phyloP scores from a whole-genome alignment of 129 eudicot species.

The Flaveria ramosissima region DNA sequence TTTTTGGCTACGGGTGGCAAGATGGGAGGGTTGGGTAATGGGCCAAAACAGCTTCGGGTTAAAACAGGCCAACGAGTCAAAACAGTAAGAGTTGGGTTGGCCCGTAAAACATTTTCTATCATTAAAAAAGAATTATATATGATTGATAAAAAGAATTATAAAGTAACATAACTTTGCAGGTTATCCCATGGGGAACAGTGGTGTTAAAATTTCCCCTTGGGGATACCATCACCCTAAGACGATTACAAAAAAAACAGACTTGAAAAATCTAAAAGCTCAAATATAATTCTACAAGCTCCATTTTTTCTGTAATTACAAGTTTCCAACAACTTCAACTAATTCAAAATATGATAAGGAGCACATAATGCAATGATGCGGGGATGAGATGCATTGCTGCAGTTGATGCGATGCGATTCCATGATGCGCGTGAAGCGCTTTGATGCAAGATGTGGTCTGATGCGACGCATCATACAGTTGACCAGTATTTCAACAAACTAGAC shows the following conservation, averaged over 20 bases:
- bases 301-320: background rate
- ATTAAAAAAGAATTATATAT: no score
- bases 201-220: background rate
- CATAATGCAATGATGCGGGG: background rate
- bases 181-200: background rate
- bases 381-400: no score
- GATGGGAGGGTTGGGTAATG: background rate
- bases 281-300: no score
- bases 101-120: background rate
- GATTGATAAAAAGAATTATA: no score
- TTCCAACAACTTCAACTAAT: background rate
- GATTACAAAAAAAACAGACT: background rate
- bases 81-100: background rate
- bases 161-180: background rate
- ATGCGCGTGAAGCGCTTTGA: no score
- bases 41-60: background rate
- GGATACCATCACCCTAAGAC: background rate
- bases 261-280: background rate
- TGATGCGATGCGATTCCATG: no score
- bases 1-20: slow-evolving; percentile 9
- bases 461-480: no score
- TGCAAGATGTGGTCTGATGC: no score
- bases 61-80: background rate
- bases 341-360: background rate
- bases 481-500: no score